phyloP scores from a whole-genome alignment of 495 filamentous ascomycete genomes.

The Aeminium ludgeri region DNA sequence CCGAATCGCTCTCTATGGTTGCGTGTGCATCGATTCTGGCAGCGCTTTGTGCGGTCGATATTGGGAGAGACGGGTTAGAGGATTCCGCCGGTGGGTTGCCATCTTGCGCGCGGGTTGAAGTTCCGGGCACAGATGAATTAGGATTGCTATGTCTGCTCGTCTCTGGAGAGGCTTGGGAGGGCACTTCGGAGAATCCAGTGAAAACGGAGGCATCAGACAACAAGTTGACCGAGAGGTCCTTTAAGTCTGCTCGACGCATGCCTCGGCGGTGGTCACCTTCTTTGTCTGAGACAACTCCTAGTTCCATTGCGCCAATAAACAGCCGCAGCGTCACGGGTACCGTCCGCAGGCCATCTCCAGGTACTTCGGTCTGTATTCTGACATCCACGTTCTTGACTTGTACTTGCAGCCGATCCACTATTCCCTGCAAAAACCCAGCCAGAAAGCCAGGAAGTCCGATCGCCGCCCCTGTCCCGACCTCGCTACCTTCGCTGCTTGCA shows the following conservation, averaged over 20 bases:
- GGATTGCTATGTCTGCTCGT: neutral
- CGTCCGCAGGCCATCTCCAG: neutral
- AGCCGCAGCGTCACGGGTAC: conserved; percentile 8
- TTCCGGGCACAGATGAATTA: neutral
- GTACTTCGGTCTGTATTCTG: conserved; percentile 43
- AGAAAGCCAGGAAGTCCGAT: conserved; percentile 68
- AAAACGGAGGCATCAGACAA: conserved; percentile 7
- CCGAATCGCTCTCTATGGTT: too few species aligned
- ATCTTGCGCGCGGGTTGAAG: neutral
- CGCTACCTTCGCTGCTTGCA: conserved; percentile 35
- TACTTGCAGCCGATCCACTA: conserved; percentile 63
- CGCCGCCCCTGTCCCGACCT: conserved; percentile 57
- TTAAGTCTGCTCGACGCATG: conserved; percentile 5
- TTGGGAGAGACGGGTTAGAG: neutral
- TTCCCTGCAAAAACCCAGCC: conserved; percentile 63
- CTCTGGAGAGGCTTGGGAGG: neutral
- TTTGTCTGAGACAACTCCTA: conserved; percentile 43
- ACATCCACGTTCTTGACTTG: conserved; percentile 41
- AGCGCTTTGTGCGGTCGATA: neutral
- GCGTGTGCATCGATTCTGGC: too few species aligned
- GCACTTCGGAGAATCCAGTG: conserved; percentile 4
- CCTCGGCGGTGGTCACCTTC: neutral
- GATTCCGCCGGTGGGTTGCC: neutral
- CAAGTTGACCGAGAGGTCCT: conserved; percentile 8
- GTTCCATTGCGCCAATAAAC: conserved; percentile 47